Conservation (phyloP, 441 rosid genomes). For the Euphorbia celastroides region DNA sequence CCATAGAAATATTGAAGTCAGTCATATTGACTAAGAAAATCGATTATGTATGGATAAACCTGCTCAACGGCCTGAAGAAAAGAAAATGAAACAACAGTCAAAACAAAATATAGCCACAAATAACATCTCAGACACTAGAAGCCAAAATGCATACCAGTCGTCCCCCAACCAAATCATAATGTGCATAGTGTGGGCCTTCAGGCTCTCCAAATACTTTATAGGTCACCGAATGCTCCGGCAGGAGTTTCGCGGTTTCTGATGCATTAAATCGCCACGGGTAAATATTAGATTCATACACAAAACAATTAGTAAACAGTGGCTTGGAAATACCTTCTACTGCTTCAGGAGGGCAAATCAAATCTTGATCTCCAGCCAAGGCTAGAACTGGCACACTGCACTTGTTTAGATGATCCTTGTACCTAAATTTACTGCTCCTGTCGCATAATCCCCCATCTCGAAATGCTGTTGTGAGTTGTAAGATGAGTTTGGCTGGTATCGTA, state of each 20-base stretch:
- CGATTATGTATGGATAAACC: slow-evolving; percentile 72
- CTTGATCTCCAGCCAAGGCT: slow-evolving; percentile 80
- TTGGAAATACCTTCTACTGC: slow-evolving; percentile 60
- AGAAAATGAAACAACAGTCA: background rate
- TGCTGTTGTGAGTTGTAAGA: slow-evolving; percentile 80
- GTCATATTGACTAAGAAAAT: slow-evolving; percentile 59
- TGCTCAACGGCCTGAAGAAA: slow-evolving; percentile 72
- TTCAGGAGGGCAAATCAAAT: slow-evolving; percentile 79
- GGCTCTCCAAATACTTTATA: slow-evolving; percentile 63
- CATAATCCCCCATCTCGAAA: slow-evolving; percentile 69
- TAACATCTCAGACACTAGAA: background rate
- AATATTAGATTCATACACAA: too few relatives aligned
- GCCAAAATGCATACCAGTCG: slow-evolving; percentile 38
- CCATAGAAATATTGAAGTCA: slow-evolving; percentile 17
- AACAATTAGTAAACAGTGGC: slow-evolving; percentile 3
- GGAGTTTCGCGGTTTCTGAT: slow-evolving; percentile 69
- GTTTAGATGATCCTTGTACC: slow-evolving; percentile 56
- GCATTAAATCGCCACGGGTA: too few relatives aligned
- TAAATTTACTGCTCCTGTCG: slow-evolving; percentile 61
- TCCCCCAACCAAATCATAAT: slow-evolving; percentile 69
- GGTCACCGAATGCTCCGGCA: slow-evolving; percentile 57
- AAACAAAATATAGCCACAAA: too few relatives aligned
- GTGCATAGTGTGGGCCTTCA: slow-evolving; percentile 66
- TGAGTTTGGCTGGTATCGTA: slow-evolving; percentile 77
- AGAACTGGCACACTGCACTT: slow-evolving; percentile 57